phyloP scores from a whole-genome alignment of 208 protist genomes.

The Trichomonas gallinae region DNA sequence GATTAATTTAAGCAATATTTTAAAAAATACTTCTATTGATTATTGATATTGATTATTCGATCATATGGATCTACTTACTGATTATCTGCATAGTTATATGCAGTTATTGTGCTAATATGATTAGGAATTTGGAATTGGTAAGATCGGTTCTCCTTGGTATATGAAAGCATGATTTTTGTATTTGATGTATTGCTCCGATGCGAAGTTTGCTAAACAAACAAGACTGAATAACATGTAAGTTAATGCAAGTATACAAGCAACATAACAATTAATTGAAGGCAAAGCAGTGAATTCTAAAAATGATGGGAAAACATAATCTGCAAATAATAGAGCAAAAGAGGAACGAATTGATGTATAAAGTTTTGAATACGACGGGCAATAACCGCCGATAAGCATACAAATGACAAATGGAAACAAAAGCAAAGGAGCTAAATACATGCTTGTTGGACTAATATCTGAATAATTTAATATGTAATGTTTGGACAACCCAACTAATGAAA shows the following conservation, averaged over 20 bases:
- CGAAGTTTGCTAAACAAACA: neutral
- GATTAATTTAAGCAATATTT: too few species aligned
- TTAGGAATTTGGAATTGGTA: neutral
- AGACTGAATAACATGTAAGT: neutral
- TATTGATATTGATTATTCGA: too few species aligned
- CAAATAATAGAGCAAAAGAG: neutral
- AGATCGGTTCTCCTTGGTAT: neutral
- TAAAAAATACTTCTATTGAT: too few species aligned
- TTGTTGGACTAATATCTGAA: neutral
- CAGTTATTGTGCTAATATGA: too few species aligned
- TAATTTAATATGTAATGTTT: neutral
- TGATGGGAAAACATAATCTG: neutral
- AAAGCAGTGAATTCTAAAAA: neutral
- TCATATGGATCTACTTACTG: too few species aligned
- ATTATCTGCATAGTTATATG: too few species aligned
- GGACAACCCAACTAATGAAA: neutral
- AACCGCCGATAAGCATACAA: neutral
- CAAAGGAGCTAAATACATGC: neutral
- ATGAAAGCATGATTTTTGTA: neutral
- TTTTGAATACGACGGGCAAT: neutral
- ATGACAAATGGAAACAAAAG: neutral
- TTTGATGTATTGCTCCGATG: neutral
- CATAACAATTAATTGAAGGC: neutral
- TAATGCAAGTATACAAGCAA: neutral
- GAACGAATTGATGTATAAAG: neutral